Evolutionary conservation across 305 asterid genomes (phyloP), one percentile per base, ranked within the genome.

Genomic region (Solanum chacoense): DNA sequence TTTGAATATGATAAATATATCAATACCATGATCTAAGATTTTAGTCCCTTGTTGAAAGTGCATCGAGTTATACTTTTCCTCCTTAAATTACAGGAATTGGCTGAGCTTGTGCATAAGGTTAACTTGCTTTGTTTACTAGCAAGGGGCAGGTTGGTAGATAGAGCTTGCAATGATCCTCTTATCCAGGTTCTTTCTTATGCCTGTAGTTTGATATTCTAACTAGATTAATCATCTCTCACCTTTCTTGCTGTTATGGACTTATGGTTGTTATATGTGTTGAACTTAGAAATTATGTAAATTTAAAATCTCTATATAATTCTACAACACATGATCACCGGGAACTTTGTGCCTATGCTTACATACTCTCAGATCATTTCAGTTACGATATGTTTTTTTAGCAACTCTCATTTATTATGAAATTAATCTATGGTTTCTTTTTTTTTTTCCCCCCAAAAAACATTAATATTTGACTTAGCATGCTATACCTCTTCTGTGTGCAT

Each of bases 61-160:
- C 31, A 31, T 83, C 86, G n/a, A 31, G 5, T 45, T 77, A 74
- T 42, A 5, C 85, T 86, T 81, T 84, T 22, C 80, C 85, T 34
- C 16, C 26, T 89, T 85, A 90, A 74, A 74, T 89, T 83, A 85
- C 96, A 97, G 99, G 99, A 97, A 92, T 90, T 94, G 77, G 94
- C 99, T 42, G 99, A 96, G 94, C 91, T 94, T 81, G 94, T 95
- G 90, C 99, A 96, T 93, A 96, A 95, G 94, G 94, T 89, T 92
- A 96, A 97, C 93, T 93, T 97, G 93, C 98, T 97, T 89, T 97
- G 99, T 92, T 93, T 97, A 86, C 90, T 97, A 74, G 99, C 98
- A 89, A 94, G 99, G 91, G 99, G 99, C 81, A 93, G 99, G 90
- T 92, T 94, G 92, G 91, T 96, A 45, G 99, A 97, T 84, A 85